A percentile compares a stretch with the other conserved stretches of the same genome.
These are phyloP conservation scores for Fraxinus albicans DNA, from an alignment of 305 asterid species.

Conservation along the genomic window DNA sequence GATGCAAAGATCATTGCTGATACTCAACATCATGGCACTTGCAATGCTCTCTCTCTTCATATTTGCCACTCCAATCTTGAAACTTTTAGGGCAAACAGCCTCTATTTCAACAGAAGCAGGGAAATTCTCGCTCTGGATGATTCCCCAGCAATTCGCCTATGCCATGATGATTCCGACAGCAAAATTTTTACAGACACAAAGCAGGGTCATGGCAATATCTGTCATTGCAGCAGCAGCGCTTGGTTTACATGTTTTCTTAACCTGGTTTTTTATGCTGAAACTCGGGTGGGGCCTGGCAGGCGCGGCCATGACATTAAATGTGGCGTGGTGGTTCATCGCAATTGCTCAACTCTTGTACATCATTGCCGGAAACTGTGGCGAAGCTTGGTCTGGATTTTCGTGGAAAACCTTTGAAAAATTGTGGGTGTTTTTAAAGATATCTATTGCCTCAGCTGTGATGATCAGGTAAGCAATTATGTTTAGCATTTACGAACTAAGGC, in stretches of 20 bases:
- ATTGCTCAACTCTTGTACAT: conserved; percentile 45
- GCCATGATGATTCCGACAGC: conserved; percentile 53
- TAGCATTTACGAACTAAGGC: not conserved
- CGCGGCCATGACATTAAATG: conserved; percentile 45
- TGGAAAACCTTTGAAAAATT: conserved; percentile 42
- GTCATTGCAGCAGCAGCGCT: conserved; percentile 43
- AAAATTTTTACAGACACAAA: conserved; percentile 60
- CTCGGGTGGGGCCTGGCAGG: conserved; percentile 57
- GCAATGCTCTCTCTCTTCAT: conserved; percentile 36
- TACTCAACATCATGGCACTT: conserved; percentile 34
- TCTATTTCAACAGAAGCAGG: conserved; percentile 50
- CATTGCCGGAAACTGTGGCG: conserved; percentile 44
- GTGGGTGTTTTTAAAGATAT: conserved; percentile 44
- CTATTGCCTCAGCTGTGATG: conserved; percentile 68
- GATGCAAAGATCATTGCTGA: conserved; percentile 60
- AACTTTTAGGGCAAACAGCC: conserved; percentile 42
- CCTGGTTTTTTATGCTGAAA: conserved; percentile 60
- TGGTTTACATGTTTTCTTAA: conserved; percentile 33
- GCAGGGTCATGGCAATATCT: conserved; percentile 62
- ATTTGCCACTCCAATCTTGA: conserved; percentile 44
- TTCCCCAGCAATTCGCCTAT: conserved; percentile 65
- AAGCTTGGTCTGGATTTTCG: conserved; percentile 62
- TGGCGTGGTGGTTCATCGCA: conserved; percentile 65
- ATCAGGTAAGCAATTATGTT: conserved; percentile 34
- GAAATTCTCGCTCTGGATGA: conserved; percentile 54